Base-by-base conservation (phyloP, 2,329 filamentous ascomycete genomes). In the Epichloe sp. region DNA sequence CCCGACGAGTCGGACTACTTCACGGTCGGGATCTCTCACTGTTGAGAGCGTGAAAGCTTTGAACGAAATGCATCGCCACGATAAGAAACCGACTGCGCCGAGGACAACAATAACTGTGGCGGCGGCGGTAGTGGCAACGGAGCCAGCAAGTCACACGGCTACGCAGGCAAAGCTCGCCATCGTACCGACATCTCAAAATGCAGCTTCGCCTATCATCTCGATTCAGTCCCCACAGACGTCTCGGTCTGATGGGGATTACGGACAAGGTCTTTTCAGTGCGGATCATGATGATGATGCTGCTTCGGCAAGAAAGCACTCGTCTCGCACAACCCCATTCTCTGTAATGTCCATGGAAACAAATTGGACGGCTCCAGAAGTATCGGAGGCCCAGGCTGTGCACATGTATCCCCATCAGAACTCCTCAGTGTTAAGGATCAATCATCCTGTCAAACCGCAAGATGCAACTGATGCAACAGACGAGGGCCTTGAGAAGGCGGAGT, bases 351-450 rank as follows among this genome's bases (percentile, higher is more conserved):
- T 82, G 46, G 80, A 82, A 50, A 80, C 78, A n/a, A 76, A 70
- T 38, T 75, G 71, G 36, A 82, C 80, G n/a, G 80, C 77, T 3
- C 71, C 72, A 3, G 80, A 82, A 56, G 74, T 84, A 41, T 80
- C 79, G 1, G 79, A 84, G 65, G 80, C 80, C 36, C 66, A 77
- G 60, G 78, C 77, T 40, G 73, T 84, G 51, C 79, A 73, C 54
- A 79, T 84, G 58, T 82, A 76, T 56, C 73, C 77, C 19, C 80
- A 84, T 55, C 79, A 83, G 58, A 83, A 83, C 57, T 80, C 75
- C 46, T 84, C 80, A 4, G 66, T 84, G 11, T 62, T 82, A 42
- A 72, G 83, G 64, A 76, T 83, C 34, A 68, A 81, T 56, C 75
- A 81, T 59, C 73, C 74, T 10, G 69, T 67, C 42, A 75, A 71